Evolutionary conservation across 371 early-diverging fungal species (phyloP), one percentile per base, ranked within the genome.

Genomic region (Dipsacomyces acuminosporus): DNA sequence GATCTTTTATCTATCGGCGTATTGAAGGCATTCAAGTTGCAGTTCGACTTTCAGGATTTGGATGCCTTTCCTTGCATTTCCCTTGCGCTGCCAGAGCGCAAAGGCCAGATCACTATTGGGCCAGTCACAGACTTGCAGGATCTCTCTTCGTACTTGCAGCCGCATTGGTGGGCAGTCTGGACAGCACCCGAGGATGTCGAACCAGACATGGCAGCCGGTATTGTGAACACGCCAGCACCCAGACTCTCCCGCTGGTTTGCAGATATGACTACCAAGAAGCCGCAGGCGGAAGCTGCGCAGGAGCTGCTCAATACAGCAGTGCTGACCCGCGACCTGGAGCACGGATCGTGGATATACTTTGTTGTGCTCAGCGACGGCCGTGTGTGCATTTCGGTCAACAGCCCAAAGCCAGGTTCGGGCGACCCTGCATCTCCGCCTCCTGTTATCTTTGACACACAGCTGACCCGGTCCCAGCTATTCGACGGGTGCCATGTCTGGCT

Each of bases 131-230:
- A 51, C 41, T 42, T 40, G 21, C 62, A 42, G 25, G 48, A 55
- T 21, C 53, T 65, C 35, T 51, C 62, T 6, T 56, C 66, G 17
- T 65, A 65, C 21, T 51, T 65, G 41, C 66, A 65, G 53, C 66
- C 66, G 3, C 62, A 52, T 36, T 65, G 66, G 66, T 65, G 66
- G 56, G 66, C 56, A 1, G 49, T 59, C 2, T 63, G 63, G 63
- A 45, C 44, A 4, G 4, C 38, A n/a, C 38, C 38, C 38, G 17
- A 38, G 3, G 38, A 38, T 17, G 30, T 30, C 30, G 30, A 5
- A 30, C 7, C 30, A 30, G n/a, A 17, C 38, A 38, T 38, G 11
- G 14, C 47, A 6, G 22, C 18, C 9, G 46, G 45, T 22, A 46
- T 61, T 17, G 51, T 47, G 5, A 23, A 41, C n/a, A 30, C 51